A percentile compares a stretch with the other conserved stretches of the same genome.
Evolutionary conservation across 1,139 yeast species (phyloP).

Genomic region (Nakaseomyces bracarensis): DNA sequence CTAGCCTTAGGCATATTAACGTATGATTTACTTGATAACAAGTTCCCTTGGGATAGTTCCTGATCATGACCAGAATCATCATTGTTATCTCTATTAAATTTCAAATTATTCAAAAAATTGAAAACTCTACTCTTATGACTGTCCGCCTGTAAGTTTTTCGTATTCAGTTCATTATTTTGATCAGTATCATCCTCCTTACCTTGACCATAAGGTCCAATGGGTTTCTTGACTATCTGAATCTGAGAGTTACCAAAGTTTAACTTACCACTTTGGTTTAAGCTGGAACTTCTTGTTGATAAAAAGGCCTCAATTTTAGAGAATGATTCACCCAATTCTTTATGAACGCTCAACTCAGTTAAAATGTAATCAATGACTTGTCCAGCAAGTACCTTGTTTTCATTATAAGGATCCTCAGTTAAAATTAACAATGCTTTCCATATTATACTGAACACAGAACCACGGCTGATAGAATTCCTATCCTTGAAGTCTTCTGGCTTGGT

Average conservation of each 20-base stretch:
- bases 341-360: slow-evolving; percentile 53
- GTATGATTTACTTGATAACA: not conserved
- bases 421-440: slow-evolving; percentile 81
- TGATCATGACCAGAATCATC: slow-evolving; percentile 13
- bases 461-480: slow-evolving; percentile 40
- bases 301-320: slow-evolving; percentile 61
- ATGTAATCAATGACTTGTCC: slow-evolving; percentile 70
- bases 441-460: slow-evolving; percentile 80
- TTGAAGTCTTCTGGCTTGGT: slow-evolving; percentile 22
- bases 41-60: slow-evolving; percentile 5
- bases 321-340: slow-evolving; percentile 54
- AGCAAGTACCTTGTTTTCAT: slow-evolving; percentile 70
- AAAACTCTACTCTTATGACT: slow-evolving; percentile 7
- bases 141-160: slow-evolving; percentile 1
- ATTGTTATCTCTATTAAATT: slow-evolving; percentile 15
- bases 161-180: not conserved
- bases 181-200: not conserved
- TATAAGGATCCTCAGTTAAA: slow-evolving; percentile 81
- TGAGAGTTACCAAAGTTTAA: slow-evolving; percentile 15
- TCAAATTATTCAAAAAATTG: slow-evolving; percentile 16
- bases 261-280: slow-evolving; percentile 10
- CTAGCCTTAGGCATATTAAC: not conserved
- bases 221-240: slow-evolving; percentile 15
- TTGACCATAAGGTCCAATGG: slow-evolving; percentile 11
- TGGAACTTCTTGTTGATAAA: slow-evolving; percentile 41